These are phyloP conservation scores for Saccharomycopsis hybrid DNA, from an alignment of 1,139 yeast species.

Conservation along the genomic window DNA sequence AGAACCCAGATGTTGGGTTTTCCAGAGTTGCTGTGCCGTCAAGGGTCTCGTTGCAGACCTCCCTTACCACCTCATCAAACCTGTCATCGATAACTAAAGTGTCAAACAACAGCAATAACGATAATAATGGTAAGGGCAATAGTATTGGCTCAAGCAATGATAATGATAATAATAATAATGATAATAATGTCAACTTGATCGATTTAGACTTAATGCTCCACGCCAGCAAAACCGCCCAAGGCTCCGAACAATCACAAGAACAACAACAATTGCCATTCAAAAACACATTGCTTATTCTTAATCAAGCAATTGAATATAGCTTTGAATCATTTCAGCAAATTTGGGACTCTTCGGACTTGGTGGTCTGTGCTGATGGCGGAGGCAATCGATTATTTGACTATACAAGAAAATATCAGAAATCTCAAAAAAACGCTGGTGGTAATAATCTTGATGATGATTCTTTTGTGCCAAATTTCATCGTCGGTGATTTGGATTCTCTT, in stretches of 20 bases:
- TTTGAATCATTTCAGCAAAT: slow-evolving; percentile 34
- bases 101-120: no score
- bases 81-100: no score
- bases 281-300: slow-evolving; percentile 11
- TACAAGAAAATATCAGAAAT: slow-evolving; percentile 28
- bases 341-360: slow-evolving; percentile 52
- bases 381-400: slow-evolving; percentile 61
- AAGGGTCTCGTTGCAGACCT: no score
- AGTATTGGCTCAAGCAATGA: no score
- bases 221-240: no score
- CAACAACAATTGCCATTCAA: not conserved
- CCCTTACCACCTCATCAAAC: no score
- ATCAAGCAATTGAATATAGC: slow-evolving; percentile 12
- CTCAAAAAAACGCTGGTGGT: not conserved
- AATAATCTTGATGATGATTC: not conserved
- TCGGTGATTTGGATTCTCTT: slow-evolving; percentile 86
- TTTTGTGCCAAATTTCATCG: slow-evolving; percentile 57
- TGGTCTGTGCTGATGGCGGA: slow-evolving; percentile 91
- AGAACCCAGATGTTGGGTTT: slow-evolving; percentile 13
- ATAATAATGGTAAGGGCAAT: no score
- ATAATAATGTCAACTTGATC: not conserved
- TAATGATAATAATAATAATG: not conserved
- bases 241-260: not conserved
- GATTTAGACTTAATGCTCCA: slow-evolving; percentile 6
- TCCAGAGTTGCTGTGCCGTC: not conserved